These are phyloP conservation scores for Theobroma cacao DNA, from an alignment of 345 rosid species.

Conservation along the genomic window DNA sequence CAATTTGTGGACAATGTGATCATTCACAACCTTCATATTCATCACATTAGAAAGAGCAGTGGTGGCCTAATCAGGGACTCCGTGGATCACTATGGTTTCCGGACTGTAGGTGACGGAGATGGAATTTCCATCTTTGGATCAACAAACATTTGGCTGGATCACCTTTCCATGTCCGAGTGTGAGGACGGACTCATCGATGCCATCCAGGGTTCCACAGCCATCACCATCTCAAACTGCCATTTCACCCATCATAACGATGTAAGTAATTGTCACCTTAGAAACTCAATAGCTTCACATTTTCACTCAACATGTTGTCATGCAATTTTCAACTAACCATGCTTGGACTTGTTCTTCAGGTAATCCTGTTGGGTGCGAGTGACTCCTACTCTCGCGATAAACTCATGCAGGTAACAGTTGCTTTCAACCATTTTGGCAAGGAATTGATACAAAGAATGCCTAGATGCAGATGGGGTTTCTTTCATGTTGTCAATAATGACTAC, in stretches of 20 bases:
- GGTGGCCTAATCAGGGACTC: constrained; percentile 82
- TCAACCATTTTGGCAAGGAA: constrained; percentile 75
- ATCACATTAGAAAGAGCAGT: constrained; percentile 30
- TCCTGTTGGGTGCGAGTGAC: constrained; percentile 66
- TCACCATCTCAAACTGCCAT: constrained; percentile 67
- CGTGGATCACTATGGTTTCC: constrained; percentile 44
- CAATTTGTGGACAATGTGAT: constrained; percentile 70
- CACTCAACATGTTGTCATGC: neutral
- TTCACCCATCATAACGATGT: constrained; percentile 67
- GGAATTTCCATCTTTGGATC: constrained; percentile 60
- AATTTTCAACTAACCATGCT: neutral
- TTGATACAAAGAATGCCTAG: constrained; percentile 81
- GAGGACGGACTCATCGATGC: constrained; percentile 60
- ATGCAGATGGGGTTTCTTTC: constrained; percentile 69
- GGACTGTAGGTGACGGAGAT: constrained; percentile 61
- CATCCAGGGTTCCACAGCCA: constrained; percentile 51
- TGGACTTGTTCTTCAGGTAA: constrained; percentile 35
- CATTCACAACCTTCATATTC: constrained; percentile 58
- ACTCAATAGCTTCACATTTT: no score
- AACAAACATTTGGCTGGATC: constrained; percentile 68
- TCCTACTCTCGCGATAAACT: constrained; percentile 27
- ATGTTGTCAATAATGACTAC: constrained; percentile 78
- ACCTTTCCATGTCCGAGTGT: constrained; percentile 56
- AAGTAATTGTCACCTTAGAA: neutral
- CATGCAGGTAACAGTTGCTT: constrained; percentile 74